Base-by-base conservation (phyloP, 176 grass and related monocot species). In the sorghum (Sorghum bicolor) region DNA sequence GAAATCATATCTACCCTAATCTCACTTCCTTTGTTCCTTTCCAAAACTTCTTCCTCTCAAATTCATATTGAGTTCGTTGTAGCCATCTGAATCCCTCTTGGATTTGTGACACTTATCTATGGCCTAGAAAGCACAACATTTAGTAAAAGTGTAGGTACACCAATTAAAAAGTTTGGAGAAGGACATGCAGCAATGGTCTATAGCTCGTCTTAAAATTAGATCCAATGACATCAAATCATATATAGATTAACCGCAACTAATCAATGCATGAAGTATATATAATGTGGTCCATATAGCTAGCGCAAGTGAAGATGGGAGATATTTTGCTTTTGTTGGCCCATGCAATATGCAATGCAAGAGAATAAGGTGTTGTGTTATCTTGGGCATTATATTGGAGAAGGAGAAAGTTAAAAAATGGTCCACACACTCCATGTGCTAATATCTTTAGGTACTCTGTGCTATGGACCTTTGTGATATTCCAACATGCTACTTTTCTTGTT, bases 181-280 rank as follows among this genome's bases (percentile, higher is more conserved):
- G 4, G 72, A 84, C 32, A 53, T 62, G 67, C 44, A 50, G 0
- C 44, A 53, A 22, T 31, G 72, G 62, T 37, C 62, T 44, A 53
- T 63, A 31, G 40, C 22, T 48, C 45, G 63, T 26, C 37, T 43
- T 44, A 4, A 19, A 24, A 84, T 40, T 29, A 67, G 72, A 84
- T 76, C n/a, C 31, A 31, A 76, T 57, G 4, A 82, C 10, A 58
- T 82, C 34, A 38, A 20, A 67, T 50, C 43, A 30, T 34, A 67
- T 36, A 67, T 20, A 22, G 17, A 34, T 78, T 70, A 36, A 63
- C 8, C 29, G 61, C 16, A 85, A 77, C 74, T 69, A 53, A 85
- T 85, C 83, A 63, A 79, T 71, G 83, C 65, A 9, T 41, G 82
- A 44, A 50, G 71, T 30, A 52, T 48, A 13, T 4, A 52, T 48